A percentile compares a stretch with the other conserved stretches of the same genome.
These are phyloP conservation scores for Mycena belliarum DNA, from an alignment of 768 basidiomycete genomes.

Conservation along the genomic window DNA sequence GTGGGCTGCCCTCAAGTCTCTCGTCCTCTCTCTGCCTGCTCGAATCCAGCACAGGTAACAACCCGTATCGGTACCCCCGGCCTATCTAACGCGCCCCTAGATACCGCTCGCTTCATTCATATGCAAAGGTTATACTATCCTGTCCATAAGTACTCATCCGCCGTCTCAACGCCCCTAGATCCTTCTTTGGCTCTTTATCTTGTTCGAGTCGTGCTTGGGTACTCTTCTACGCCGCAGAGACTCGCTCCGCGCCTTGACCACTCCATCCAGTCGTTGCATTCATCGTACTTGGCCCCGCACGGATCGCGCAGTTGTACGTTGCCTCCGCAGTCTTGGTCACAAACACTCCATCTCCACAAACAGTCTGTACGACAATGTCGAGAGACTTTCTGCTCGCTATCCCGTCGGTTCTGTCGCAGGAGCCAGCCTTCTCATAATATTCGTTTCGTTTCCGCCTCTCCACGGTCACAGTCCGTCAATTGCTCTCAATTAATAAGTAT, in stretches of 20 bases:
- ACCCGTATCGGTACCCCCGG: too few species aligned
- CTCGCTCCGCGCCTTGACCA: conserved; percentile 11
- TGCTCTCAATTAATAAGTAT: not conserved
- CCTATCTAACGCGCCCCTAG: too few species aligned
- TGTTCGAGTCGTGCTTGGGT: conserved; percentile 58
- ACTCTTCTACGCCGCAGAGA: not conserved
- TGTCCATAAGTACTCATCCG: too few species aligned
- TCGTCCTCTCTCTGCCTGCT: conserved; percentile 36
- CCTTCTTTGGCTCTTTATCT: conserved; percentile 54
- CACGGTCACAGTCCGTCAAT: conserved; percentile 52
- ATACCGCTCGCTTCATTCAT: too few species aligned
- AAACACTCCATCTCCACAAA: not conserved
- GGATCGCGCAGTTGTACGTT: conserved; percentile 57
- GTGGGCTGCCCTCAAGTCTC: not conserved
- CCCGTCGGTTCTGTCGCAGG: conserved; percentile 61
- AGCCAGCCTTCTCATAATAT: conserved; percentile 42
- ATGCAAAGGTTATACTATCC: too few species aligned
- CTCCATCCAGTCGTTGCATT: conserved; percentile 38
- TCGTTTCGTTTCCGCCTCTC: conserved; percentile 58
- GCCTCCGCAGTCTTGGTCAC: not conserved
- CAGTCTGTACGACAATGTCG: conserved; percentile 64
- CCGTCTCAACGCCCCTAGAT: conserved; percentile 38
- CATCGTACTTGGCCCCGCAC: conserved; percentile 58
- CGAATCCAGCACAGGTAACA: conserved; percentile 44
- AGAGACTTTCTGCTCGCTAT: conserved; percentile 52